These are phyloP conservation scores for Psilocybe sp. DNA, from an alignment of 768 basidiomycete species.

Conservation along the genomic window DNA sequence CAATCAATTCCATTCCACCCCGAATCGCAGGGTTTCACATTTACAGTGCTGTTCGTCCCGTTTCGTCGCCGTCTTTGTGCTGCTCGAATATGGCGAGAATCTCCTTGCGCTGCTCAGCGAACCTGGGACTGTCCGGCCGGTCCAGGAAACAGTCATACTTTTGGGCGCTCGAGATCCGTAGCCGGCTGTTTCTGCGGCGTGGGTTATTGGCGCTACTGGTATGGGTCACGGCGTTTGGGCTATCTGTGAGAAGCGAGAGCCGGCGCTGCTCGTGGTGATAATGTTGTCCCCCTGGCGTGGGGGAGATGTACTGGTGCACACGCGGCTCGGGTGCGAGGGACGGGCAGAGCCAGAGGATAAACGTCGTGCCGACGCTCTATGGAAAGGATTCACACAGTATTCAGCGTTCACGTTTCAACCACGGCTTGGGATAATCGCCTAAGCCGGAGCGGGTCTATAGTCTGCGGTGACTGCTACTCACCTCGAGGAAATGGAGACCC, in stretches of 20 bases:
- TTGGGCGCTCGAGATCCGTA: too few species aligned
- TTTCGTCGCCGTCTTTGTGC: too few species aligned
- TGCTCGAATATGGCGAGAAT: too few species aligned
- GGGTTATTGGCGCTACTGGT: not conserved
- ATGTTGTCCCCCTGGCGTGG: slow-evolving; percentile 5
- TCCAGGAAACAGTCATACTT: too few species aligned
- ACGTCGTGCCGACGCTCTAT: slow-evolving; percentile 17
- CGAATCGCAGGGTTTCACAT: too few species aligned
- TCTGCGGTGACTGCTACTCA: not conserved
- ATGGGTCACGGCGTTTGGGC: not conserved
- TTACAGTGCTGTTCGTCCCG: too few species aligned
- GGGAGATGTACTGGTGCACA: slow-evolving; percentile 16
- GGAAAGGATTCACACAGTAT: not conserved
- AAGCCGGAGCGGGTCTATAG: not conserved
- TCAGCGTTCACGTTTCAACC: not conserved
- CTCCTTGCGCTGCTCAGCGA: too few species aligned
- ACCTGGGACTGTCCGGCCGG: too few species aligned
- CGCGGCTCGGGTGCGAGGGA: slow-evolving; percentile 19
- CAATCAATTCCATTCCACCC: too few species aligned
- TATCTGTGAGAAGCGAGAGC: slow-evolving; percentile 2
- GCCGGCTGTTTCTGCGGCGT: not conserved
- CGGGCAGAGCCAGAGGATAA: slow-evolving; percentile 20
- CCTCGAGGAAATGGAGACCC: slow-evolving; percentile 17
- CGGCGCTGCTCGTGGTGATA: slow-evolving; percentile 9
- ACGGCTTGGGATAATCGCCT: not conserved